A percentile compares a stretch with the other conserved stretches of the same genome.
Evolutionary conservation across 2,329 filamentous ascomycete genomes (phyloP).

Genomic region (Chaetomiaceae sp.): DNA sequence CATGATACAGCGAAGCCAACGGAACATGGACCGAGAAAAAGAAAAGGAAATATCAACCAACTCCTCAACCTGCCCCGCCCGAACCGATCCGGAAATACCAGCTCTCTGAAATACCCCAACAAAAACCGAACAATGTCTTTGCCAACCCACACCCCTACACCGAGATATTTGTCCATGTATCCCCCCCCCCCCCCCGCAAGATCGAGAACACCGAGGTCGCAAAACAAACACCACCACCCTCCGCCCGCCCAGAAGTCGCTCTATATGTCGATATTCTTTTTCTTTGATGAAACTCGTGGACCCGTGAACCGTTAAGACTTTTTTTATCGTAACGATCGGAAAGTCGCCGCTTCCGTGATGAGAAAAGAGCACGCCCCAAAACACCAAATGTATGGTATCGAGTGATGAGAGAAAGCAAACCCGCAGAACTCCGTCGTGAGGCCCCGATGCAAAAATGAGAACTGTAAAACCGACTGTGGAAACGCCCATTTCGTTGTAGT

Average conservation of each 20-base stretch:
- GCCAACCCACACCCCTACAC: slow-evolving; percentile 28
- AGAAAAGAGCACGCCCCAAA: slow-evolving; percentile 28
- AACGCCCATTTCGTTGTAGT: slow-evolving; percentile 41
- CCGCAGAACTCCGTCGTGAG: slow-evolving; percentile 43
- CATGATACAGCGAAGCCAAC: slow-evolving; percentile 29
- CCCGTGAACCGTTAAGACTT: slow-evolving; percentile 42
- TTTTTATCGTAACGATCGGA: slow-evolving; percentile 37
- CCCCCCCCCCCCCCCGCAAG: slow-evolving; percentile 28
- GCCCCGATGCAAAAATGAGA: slow-evolving; percentile 45
- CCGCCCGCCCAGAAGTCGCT: slow-evolving; percentile 34
- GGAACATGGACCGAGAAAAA: slow-evolving; percentile 6
- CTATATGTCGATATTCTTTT: slow-evolving; percentile 50
- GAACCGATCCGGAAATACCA: slow-evolving; percentile 22
- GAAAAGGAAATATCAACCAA: slow-evolving; percentile 31
- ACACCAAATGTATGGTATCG: slow-evolving; percentile 31
- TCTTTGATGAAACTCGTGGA: slow-evolving; percentile 47
- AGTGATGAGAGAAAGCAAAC: slow-evolving; percentile 29
- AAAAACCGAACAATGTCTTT: slow-evolving; percentile 27
- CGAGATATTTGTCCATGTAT: slow-evolving; percentile 32
- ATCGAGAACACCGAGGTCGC: slow-evolving; percentile 24
- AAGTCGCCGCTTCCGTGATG: slow-evolving; percentile 35
- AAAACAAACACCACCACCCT: slow-evolving; percentile 14
- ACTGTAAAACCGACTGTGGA: slow-evolving; percentile 41
- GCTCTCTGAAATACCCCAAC: slow-evolving; percentile 29
- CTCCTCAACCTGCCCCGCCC: slow-evolving; percentile 31